Conservation (phyloP, 768 basidiomycete genomes). For the Podaxis mareebaensis region DNA sequence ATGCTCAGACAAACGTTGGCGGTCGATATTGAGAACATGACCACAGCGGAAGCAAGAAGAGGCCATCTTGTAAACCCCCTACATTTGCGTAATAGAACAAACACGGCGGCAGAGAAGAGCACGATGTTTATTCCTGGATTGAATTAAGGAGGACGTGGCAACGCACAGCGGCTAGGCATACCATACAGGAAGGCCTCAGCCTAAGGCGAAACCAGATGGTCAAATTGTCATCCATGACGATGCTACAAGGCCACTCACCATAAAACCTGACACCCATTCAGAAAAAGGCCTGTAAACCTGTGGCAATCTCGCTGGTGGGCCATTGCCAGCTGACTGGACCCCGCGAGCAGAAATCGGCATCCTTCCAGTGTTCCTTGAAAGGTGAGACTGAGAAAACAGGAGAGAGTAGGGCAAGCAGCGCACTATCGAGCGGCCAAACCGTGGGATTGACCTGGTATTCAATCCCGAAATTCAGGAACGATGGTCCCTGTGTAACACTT, state of each 20-base stretch:
- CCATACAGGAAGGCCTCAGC: constrained; percentile 9
- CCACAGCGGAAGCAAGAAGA: constrained; percentile 29
- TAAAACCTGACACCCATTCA: not conserved
- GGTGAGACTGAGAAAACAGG: not conserved
- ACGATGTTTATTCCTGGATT: constrained; percentile 36
- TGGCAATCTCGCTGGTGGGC: not conserved
- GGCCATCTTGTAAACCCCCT: constrained; percentile 25
- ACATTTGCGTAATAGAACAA: constrained; percentile 29
- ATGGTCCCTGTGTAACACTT: not conserved
- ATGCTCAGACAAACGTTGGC: constrained; percentile 34
- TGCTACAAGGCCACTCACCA: not conserved
- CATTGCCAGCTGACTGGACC: not conserved
- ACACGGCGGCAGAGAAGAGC: constrained; percentile 35
- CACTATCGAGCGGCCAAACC: not conserved
- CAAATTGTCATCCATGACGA: not conserved
- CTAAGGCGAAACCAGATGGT: not conserved
- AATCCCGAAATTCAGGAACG: not conserved
- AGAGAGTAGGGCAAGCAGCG: too few species aligned
- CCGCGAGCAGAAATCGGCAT: not conserved
- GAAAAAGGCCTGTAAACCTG: not conserved
- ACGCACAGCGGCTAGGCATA: not conserved
- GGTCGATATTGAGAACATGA: constrained; percentile 37
- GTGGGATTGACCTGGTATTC: not conserved
- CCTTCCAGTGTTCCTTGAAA: not conserved
- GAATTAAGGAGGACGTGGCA: too few species aligned